Evolutionary conservation across 2,329 filamentous ascomycete genomes (phyloP).

Genomic region (Corynespora cassiicola): DNA sequence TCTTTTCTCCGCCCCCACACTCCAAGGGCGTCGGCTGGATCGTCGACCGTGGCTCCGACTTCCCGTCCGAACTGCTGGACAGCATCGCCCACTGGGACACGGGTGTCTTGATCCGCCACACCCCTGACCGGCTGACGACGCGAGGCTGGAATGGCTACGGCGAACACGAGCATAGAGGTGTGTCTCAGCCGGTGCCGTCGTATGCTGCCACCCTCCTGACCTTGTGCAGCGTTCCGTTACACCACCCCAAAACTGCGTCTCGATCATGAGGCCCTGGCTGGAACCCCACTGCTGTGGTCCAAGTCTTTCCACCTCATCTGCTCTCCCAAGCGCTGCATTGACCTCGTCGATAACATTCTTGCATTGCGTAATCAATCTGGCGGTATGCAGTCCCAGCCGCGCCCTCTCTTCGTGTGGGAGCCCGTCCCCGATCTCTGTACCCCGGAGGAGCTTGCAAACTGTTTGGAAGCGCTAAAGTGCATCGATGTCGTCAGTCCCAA

Average conservation of each 20-base stretch:
- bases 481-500: slow-evolving; percentile 78
- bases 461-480: slow-evolving; percentile 58
- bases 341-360: slow-evolving; percentile 75
- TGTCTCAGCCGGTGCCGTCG: slow-evolving; percentile 4
- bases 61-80: slow-evolving; percentile 70
- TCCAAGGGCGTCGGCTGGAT: slow-evolving; percentile 84
- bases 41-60: slow-evolving; percentile 87
- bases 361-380: slow-evolving; percentile 52
- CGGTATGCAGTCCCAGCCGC: slow-evolving; percentile 32
- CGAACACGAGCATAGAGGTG: slow-evolving; percentile 68
- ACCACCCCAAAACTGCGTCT: slow-evolving; percentile 85
- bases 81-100: slow-evolving; percentile 79
- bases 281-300: slow-evolving; percentile 68
- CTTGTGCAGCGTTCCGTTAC: slow-evolving; percentile 81
- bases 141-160: slow-evolving; percentile 93
- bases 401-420: slow-evolving; percentile 89
- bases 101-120: slow-evolving; percentile 71
- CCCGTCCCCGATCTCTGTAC: slow-evolving; percentile 89
- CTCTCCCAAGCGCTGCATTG: slow-evolving; percentile 76
- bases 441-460: slow-evolving; percentile 65
- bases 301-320: slow-evolving; percentile 89
- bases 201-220: slow-evolving; percentile 12
- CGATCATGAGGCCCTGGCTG: slow-evolving; percentile 72
- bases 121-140: slow-evolving; percentile 76
- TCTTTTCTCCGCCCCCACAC: slow-evolving; percentile 74